Evolutionary conservation across 2,329 filamentous ascomycete genomes (phyloP).

Genomic region (Xylaria sp.): DNA sequence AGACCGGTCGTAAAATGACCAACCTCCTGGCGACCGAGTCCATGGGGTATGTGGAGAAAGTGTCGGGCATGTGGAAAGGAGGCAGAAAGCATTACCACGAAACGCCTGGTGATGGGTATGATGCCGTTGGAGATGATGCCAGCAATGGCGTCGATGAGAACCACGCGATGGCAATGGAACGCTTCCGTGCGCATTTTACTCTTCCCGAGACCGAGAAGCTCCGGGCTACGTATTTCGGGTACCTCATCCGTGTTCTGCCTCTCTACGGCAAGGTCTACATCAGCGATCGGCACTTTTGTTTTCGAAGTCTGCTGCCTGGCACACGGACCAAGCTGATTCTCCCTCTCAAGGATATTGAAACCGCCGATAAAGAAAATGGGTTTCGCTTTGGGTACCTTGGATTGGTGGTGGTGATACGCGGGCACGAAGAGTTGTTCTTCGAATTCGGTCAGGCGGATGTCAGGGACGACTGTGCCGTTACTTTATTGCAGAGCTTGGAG

Average conservation of each 20-base stretch:
- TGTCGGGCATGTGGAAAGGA: conserved; percentile 94
- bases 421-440: conserved; percentile 94
- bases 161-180: conserved; percentile 62
- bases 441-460: conserved; percentile 75
- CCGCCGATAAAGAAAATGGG: conserved; percentile 88
- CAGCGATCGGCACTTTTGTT: conserved; percentile 82
- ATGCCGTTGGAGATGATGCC: conserved; percentile 50
- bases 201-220: conserved; percentile 79
- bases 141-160: conserved; percentile 57
- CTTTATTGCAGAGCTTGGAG: conserved; percentile 71
- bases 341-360: conserved; percentile 86
- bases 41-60: conserved; percentile 94
- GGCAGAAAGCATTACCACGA: conserved; percentile 83
- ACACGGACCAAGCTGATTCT: conserved; percentile 90
- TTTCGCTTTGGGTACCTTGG: conserved; percentile 89
- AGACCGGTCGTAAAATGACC: conserved; percentile 74
- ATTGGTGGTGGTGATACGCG: conserved; percentile 85
- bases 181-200: conserved; percentile 86
- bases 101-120: conserved; percentile 44
- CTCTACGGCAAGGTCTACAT: conserved; percentile 97
- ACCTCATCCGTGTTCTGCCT: conserved; percentile 81
- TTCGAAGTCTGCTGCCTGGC: conserved; percentile 82
- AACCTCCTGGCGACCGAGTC: conserved; percentile 80
- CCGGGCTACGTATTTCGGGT: conserved; percentile 86
- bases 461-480: conserved; percentile 84